Base-by-base conservation (phyloP, 768 basidiomycete genomes). In the Daedalea quercina region DNA sequence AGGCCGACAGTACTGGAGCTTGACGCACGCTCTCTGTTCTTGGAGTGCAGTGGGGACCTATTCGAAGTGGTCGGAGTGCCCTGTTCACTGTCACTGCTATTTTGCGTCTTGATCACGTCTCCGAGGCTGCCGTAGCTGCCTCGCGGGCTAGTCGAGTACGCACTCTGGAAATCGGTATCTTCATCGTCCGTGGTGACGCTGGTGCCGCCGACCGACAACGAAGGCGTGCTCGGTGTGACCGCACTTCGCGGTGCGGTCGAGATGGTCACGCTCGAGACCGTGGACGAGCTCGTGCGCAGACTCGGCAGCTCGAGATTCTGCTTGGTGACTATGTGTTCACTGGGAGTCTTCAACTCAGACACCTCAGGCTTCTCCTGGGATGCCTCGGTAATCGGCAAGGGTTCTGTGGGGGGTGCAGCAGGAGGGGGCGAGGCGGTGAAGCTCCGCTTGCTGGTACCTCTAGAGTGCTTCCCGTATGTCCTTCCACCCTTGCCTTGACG, bases 121-220 rank as follows among this genome's bases (percentile, higher is more conserved):
- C 70, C 65, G 44, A 76, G 74, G 61, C 78, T 79, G 40, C 75
- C 78, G 57, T 80, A 82, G 63, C 85, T 87, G 43, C 71, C 78
- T 1, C 85, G 79, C 12, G 87, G 86, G 61, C 86, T 88, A 2
- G 79, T 70, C 3, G 87, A 90, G 67, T 87, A 90, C 31, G 90
- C 90, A 57, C 89, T 91, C 69, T 90, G 88, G 66, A 91, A 92
- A 61, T 92, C 90, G 24, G 85, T 85, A 60, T 90, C 87, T 20
- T 87, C 88, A 59, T 88, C 87, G 54, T 89, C 87, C 8, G 85
- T 80, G 28, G 76, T 69, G 24, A 68, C 70, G 24, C 67, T 65
- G 34, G 69, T 62, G 22, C 64, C 57, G 1, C 55, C 60, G 2
- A 56, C 53, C 11, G 64, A 65, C 23, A 71, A 58, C 24, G 68